Percentiles rank a stretch among this genome's conserved stretches.
Evolutionary conservation across 257 asterid species (phyloP).

Genomic region (Primulina huaijiensis): DNA sequence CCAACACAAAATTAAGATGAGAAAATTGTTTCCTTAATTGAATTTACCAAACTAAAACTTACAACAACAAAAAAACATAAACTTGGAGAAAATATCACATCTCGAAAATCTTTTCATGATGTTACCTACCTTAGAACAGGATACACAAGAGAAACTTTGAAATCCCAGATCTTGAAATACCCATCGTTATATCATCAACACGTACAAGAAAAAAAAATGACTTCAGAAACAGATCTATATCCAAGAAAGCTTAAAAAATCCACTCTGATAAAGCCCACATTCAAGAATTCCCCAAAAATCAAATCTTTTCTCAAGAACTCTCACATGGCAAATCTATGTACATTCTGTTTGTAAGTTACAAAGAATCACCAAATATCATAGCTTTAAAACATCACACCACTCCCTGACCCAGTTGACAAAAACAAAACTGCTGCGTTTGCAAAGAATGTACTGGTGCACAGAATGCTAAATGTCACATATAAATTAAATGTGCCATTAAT

Average conservation of each 20-base stretch:
- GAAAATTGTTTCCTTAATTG: constrained; percentile 6
- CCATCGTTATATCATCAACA: constrained; percentile 32
- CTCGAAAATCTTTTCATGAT: constrained; percentile 14
- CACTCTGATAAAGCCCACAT: constrained; percentile 33
- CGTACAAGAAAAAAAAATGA: constrained; percentile 23
- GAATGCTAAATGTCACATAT: constrained; percentile 32
- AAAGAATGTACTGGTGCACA: constrained; percentile 42
- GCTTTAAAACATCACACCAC: constrained; percentile 24
- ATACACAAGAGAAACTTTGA: constrained; percentile 36
- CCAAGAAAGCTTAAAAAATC: constrained; percentile 28
- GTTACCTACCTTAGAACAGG: constrained; percentile 43
- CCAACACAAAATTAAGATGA: constrained; percentile 16
- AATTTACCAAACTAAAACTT: constrained; percentile 1
- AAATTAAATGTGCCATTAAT: constrained; percentile 32
- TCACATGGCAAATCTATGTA: constrained; percentile 27
- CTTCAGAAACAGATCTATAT: constrained; percentile 51
- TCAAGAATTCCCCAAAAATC: constrained; percentile 29
- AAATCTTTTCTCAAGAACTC: constrained; percentile 21
- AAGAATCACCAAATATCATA: constrained; percentile 39
- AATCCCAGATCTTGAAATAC: constrained; percentile 60
- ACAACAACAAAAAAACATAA: constrained; percentile 4
- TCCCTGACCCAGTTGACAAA: constrained; percentile 42
- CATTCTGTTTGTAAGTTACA: constrained; percentile 26
- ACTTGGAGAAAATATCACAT: constrained; percentile 8
- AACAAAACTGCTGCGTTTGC: constrained; percentile 44